phyloP scores from a whole-genome alignment of 2,329 filamentous ascomycete species.

The Pseudopithomyces maydicus region DNA sequence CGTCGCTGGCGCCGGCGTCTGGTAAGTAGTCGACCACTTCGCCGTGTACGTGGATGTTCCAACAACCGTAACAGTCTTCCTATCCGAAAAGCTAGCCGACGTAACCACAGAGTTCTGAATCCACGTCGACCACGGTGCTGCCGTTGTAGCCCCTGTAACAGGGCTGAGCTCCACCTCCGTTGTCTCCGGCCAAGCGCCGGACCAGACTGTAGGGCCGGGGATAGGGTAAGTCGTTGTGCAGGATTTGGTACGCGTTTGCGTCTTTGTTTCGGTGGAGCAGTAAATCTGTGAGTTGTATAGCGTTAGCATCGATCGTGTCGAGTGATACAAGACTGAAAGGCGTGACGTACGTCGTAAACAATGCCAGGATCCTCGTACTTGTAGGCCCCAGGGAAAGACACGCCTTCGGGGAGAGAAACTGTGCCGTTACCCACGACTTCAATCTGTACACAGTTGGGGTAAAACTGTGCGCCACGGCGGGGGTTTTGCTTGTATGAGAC shows the following conservation, averaged over 20 bases:
- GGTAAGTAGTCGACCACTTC: conserved; percentile 25
- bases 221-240: conserved; percentile 45
- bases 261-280: conserved; percentile 42
- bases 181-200: conserved; percentile 38
- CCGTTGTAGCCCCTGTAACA: conserved; percentile 31
- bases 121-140: conserved; percentile 36
- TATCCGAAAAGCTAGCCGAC: conserved; percentile 28
- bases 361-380: conserved; percentile 42
- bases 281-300: too few relatives aligned
- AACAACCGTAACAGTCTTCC: conserved; percentile 26
- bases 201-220: conserved; percentile 48
- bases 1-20: conserved; percentile 21
- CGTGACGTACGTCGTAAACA: conserved; percentile 39
- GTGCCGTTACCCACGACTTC: conserved; percentile 40
- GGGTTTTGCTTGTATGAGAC: conserved; percentile 33
- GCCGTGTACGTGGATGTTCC: conserved; percentile 28
- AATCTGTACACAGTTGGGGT: conserved; percentile 50
- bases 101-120: conserved; percentile 31
- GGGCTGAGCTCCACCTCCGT: conserved; percentile 36
- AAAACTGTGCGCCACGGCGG: conserved; percentile 46
- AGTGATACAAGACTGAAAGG: too few relatives aligned
- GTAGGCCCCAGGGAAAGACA: conserved; percentile 53
- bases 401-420: conserved; percentile 41
- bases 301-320: too few relatives aligned
- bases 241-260: conserved; percentile 21